These are phyloP conservation scores for Ophiocytium majus DNA, from an alignment of 352 stramenopile genomes.

Conservation along the genomic window DNA sequence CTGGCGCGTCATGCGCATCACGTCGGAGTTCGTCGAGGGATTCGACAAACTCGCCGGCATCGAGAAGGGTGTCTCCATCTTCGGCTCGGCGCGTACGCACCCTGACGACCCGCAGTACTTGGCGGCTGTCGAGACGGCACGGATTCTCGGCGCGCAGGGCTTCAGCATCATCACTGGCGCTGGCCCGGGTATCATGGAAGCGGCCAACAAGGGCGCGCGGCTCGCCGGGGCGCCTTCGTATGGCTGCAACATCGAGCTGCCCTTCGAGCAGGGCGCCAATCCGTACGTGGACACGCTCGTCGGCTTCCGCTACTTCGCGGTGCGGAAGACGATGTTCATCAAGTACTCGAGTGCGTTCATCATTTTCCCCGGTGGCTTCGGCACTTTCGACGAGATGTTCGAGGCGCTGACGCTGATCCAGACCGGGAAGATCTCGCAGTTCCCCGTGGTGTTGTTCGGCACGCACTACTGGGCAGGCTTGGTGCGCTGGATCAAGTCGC, in stretches of 20 bases:
- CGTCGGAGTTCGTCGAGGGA: background rate
- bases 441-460: background rate
- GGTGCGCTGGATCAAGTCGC: background rate
- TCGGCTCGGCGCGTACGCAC: background rate
- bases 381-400: background rate
- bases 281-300: background rate
- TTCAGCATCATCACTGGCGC: background rate
- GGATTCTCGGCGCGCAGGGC: background rate
- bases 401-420: background rate
- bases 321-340: background rate
- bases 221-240: background rate
- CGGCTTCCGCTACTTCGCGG: background rate
- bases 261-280: background rate
- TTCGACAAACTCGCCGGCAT: background rate
- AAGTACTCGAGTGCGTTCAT: background rate
- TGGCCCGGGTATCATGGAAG: conserved; percentile 10
- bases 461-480: background rate
- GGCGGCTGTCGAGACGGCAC: background rate
- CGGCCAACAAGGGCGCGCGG: background rate
- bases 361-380: background rate
- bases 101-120: background rate
- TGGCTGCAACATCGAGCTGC: background rate
- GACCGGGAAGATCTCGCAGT: background rate
- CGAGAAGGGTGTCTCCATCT: background rate
- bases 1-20: background rate